A percentile compares a stretch with the other conserved stretches of the same genome.
These are phyloP conservation scores for Vitis cinerea DNA, from an alignment of 164 flowering plant species.

Conservation along the genomic window DNA sequence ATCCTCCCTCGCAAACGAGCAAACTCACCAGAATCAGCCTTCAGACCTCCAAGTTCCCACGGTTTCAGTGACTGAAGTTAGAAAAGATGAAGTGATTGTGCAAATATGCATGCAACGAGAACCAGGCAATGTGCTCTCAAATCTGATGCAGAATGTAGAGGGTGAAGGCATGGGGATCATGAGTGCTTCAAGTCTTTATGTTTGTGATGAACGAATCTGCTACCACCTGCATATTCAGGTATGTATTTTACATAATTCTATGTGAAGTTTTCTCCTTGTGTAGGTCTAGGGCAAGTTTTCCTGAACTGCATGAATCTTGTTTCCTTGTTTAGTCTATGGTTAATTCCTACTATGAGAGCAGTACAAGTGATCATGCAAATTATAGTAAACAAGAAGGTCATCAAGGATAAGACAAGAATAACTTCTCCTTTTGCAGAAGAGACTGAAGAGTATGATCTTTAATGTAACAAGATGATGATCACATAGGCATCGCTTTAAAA, in stretches of 20 bases:
- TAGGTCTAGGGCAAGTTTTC: neutral
- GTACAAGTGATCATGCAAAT: no score
- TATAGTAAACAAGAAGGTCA: no score
- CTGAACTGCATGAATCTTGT: no score
- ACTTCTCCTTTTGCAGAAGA: no score
- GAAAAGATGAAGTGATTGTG: conserved; percentile 22
- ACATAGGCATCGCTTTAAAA: no score
- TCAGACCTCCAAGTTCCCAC: conserved; percentile 4
- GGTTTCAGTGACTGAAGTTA: conserved; percentile 24
- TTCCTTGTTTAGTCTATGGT: no score
- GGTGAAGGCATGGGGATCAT: conserved; percentile 18
- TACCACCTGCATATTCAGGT: conserved; percentile 33
- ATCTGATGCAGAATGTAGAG: conserved; percentile 18
- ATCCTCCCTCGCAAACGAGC: neutral
- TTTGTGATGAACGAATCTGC: conserved; percentile 23
- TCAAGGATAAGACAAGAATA: no score
- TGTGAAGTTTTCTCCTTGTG: neutral
- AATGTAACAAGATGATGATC: no score
- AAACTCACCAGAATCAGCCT: neutral
- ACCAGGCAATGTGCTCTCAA: conserved; percentile 6
- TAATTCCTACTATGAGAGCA: no score
- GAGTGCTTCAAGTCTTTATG: conserved; percentile 19
- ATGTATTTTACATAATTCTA: neutral
- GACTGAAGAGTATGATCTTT: no score
- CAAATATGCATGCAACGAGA: conserved; percentile 25